These are phyloP conservation scores for Chrysanthemum makinoi DNA, from an alignment of 129 eudicot genomes.

Conservation along the genomic window DNA sequence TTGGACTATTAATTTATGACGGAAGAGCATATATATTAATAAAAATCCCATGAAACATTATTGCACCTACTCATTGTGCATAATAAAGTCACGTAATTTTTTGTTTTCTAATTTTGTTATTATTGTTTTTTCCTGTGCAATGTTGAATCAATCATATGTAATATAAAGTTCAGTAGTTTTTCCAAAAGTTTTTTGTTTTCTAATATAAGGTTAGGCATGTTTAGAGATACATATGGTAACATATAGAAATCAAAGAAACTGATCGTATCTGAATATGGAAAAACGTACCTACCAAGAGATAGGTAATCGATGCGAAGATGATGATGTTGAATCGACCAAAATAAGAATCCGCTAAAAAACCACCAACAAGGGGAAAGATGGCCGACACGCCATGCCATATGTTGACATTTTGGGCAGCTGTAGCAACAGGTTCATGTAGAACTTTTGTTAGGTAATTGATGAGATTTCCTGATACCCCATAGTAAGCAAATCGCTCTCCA, in stretches of 20 bases:
- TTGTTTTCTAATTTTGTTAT: too few species aligned
- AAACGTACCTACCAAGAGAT: slow-evolving; percentile 42
- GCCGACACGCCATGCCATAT: slow-evolving; percentile 70
- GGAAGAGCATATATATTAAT: too few species aligned
- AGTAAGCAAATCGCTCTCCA: slow-evolving; percentile 77
- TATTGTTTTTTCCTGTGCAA: neutral
- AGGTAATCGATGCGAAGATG: slow-evolving; percentile 48
- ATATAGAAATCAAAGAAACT: slow-evolving; percentile 3
- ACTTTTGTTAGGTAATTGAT: slow-evolving; percentile 54
- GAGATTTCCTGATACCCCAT: slow-evolving; percentile 66
- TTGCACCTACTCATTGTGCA: too few species aligned
- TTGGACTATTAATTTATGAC: too few species aligned
- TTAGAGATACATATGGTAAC: too few species aligned
- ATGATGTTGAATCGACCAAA: slow-evolving; percentile 62
- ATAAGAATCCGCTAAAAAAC: slow-evolving; percentile 69
- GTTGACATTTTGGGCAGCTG: slow-evolving; percentile 67
- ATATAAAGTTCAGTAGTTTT: neutral
- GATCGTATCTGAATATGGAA: neutral
- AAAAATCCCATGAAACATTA: too few species aligned
- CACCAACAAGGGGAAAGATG: slow-evolving; percentile 61
- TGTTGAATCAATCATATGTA: neutral
- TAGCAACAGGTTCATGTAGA: slow-evolving; percentile 40
- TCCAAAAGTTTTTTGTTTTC: neutral
- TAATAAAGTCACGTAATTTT: too few species aligned
- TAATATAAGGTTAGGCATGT: too few species aligned